A percentile compares a stretch with the other conserved stretches of the same genome.
Conservation (phyloP, 768 basidiomycete genomes). For the Coprinopsis sp. region DNA sequence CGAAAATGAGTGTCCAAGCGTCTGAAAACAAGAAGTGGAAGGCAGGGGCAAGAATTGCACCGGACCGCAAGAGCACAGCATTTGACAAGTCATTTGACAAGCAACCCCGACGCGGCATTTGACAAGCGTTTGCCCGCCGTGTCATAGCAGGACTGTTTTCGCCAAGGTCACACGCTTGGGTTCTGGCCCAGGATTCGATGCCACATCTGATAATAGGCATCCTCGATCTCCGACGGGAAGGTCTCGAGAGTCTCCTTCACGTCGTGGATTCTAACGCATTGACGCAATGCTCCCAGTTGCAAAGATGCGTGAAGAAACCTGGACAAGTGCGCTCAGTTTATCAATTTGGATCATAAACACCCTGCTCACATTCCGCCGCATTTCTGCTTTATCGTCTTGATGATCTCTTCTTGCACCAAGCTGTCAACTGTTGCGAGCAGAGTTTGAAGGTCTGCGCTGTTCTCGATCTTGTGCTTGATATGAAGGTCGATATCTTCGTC, state of each 20-base stretch:
- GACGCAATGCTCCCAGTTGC: not conserved
- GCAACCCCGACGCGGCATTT: too few relatives aligned
- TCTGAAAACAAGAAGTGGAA: too few relatives aligned
- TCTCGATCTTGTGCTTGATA: not conserved
- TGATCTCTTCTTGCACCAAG: not conserved
- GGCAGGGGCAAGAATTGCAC: too few relatives aligned
- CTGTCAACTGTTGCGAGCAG: not conserved
- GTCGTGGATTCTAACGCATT: not conserved
- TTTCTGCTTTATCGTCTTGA: not conserved
- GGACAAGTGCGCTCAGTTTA: not conserved
- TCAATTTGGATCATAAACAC: not conserved
- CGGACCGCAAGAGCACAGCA: too few relatives aligned
- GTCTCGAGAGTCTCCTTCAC: not conserved
- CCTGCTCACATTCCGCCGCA: not conserved
- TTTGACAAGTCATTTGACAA: too few relatives aligned
- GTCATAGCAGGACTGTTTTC: not conserved
- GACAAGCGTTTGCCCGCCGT: too few relatives aligned
- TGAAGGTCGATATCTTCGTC: not conserved
- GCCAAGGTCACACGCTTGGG: not conserved
- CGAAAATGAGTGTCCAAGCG: too few relatives aligned
- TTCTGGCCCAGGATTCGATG: not conserved
- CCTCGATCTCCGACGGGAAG: not conserved
- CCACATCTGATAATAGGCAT: not conserved
- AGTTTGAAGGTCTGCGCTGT: not conserved
- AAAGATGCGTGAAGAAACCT: not conserved